Evolutionary conservation across 202 grass and related monocot genomes (phyloP).

Genomic region (Schoenoplectus triqueter): DNA sequence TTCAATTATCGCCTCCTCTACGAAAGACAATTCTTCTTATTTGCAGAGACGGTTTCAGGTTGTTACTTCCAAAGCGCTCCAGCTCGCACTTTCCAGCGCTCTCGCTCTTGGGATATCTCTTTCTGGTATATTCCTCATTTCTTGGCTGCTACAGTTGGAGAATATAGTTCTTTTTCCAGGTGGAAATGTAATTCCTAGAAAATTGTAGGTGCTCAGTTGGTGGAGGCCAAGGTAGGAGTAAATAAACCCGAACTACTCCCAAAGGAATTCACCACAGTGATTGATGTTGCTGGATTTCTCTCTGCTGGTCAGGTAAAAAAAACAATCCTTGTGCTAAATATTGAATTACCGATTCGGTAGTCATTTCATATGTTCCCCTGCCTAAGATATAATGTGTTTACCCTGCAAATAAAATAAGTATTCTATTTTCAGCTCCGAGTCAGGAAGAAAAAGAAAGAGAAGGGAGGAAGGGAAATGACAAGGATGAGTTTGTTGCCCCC

Average conservation of each 20-base stretch:
- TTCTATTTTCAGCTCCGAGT: background rate
- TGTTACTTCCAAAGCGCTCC: conserved; percentile 17
- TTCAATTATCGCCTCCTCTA: conserved; percentile 9
- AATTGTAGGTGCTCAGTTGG: conserved; percentile 56
- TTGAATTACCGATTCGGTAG: background rate
- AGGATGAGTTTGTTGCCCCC: background rate
- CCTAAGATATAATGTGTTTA: background rate
- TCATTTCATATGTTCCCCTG: background rate
- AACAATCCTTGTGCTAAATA: background rate
- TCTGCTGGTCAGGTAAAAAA: conserved; percentile 75
- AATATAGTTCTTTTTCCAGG: background rate
- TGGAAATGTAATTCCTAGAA: conserved; percentile 19
- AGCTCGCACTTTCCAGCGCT: conserved; percentile 29
- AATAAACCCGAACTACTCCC: conserved; percentile 91
- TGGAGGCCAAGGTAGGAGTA: conserved; percentile 77
- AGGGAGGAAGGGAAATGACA: background rate
- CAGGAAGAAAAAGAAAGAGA: background rate
- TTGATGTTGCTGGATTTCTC: conserved; percentile 94
- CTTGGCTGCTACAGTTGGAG: conserved; percentile 12
- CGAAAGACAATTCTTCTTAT: conserved; percentile 2
- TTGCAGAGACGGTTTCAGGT: background rate
- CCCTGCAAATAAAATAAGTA: background rate
- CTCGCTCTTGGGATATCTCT: conserved; percentile 41
- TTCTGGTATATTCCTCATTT: conserved; percentile 33
- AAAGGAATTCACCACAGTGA: conserved; percentile 88